Evolutionary conservation across 257 asterid species (phyloP).

Genomic region (Petunia axillaris): DNA sequence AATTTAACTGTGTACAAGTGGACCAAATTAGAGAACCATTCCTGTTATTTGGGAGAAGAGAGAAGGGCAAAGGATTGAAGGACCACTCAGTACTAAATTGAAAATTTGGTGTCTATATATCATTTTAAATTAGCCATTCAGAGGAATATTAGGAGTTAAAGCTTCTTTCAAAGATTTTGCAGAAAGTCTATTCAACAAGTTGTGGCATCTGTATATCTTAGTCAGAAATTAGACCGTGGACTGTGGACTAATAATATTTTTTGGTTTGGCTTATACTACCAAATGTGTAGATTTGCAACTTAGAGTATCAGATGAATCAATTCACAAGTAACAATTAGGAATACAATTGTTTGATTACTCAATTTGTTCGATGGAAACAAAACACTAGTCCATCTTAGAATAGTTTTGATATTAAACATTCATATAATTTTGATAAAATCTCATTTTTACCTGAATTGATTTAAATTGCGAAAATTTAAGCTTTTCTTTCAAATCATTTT

Average conservation of each 20-base stretch:
- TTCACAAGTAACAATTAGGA: conserved; percentile 28
- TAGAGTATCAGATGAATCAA: conserved; percentile 21
- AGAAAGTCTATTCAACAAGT: conserved; percentile 1
- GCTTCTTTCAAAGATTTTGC: conserved; percentile 26
- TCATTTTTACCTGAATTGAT: too few species aligned
- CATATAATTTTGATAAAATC: not conserved
- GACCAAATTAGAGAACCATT: conserved; percentile 12
- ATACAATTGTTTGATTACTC: not conserved
- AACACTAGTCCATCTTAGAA: conserved; percentile 14
- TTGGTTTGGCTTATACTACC: conserved; percentile 1
- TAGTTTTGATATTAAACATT: not conserved
- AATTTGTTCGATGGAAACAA: not conserved
- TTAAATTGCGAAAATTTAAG: too few species aligned
- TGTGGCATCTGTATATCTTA: conserved; percentile 26
- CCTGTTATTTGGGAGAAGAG: conserved; percentile 3
- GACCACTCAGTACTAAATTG: conserved; percentile 22
- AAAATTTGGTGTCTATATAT: not conserved
- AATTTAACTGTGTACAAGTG: conserved; percentile 1
- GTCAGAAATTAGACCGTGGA: conserved; percentile 29
- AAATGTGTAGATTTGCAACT: conserved; percentile 22
- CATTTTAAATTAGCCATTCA: not conserved
- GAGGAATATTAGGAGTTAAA: conserved; percentile 7
- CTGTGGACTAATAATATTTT: conserved; percentile 23
- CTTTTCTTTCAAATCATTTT: too few species aligned
- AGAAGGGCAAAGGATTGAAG: not conserved